Base-by-base conservation (phyloP, 441 rosid genomes). In the Gossypium schwendimanii region DNA sequence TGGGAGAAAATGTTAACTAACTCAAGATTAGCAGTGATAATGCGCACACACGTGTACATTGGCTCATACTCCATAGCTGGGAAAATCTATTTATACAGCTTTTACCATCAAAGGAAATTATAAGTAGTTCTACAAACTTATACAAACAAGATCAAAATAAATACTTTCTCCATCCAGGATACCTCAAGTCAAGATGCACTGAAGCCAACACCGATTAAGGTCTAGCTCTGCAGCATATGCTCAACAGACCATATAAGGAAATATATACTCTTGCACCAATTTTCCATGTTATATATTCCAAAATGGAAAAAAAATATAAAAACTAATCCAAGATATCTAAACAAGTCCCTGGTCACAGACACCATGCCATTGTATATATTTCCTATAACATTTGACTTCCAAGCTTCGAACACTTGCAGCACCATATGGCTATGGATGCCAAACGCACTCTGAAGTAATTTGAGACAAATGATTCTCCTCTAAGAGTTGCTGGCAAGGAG, bases 141-240 rank as follows among this genome's bases (percentile, higher is more conserved):
- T 15, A 57, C 60, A 54, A 54, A 17, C 72, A 15, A 18, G 6
- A 36, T 54, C 45, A 14, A 69, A 31, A 69, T 31, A 17, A 31
- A 52, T 33, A 33, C 47, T 17, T 9, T n/a, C 63, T 71, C 70
- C 75, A 15, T 31, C 55, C 47, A 44, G 21, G 44, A 66, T 50
- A 50, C 45, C 71, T 67, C 59, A 28, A 59, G 54, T 69, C 28
- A 63, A 49, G 2, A 41, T 45, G 47, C 52, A 59, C 14, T 14
- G 62, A 62, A 23, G 53, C 14, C 24, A 18, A 75, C 36, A 39
- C 68, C 69, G 21, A 77, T 8, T 14, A 24, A 17, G 31, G 20
- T 55, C 28, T 67, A 3, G 12, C 80, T 66, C 69, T 68, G 58
- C 21, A 18, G 39, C 49, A 57, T 21, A 73, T 52, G 69, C 64